Base-by-base conservation (phyloP, 2,329 filamentous ascomycete species). In the Diaporthe longicolla region DNA sequence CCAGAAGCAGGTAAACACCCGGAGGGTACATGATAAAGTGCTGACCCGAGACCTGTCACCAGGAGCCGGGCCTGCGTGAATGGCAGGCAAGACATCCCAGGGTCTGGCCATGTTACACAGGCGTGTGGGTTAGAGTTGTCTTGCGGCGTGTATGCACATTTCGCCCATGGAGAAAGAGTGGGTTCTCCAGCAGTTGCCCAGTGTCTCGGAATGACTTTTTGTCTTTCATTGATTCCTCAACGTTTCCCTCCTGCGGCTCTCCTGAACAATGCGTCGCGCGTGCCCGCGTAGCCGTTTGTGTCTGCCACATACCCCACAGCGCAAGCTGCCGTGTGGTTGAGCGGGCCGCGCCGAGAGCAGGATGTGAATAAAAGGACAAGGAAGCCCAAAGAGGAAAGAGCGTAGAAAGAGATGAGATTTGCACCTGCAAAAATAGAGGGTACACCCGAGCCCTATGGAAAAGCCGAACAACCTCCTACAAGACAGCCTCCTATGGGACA, bases 41-140 rank as follows among this genome's bases (percentile, higher is more conserved):
- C 40, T 54, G 63, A 68, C 32, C 63, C 63, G 63, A 68, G 63
- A 68, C 63, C 63, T 68, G 63, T 54, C 63, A 68, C 45, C 26
- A 24, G n/a, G 13, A 40, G 7, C 26, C 26, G 40, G 24, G n/a
- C 32, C 43, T 52, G 15, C 8, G 29, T 52, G 63, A 48, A 10
- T 26, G 45, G 63, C 29, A 52, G 63, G 48, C 32, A 50, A 68
- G 63, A 68, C 48, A 68, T 66, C 48, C 63, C 26, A 65, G 63
- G 63, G 48, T 54, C 32, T 68, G 48, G 29, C 52, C 32, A 26
- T n/a, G 63, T 68, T 54, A 54, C 63, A 68, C 45, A 17, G 63
- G 19, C 26, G 8, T 37, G 40, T 15, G 15, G 45, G 29, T 8
- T n/a, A 21, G 21, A 32, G 45, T 24, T 11, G 45, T 29, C 61